Conservation (phyloP, 768 basidiomycete genomes). For the Podaxis pistillaris region DNA sequence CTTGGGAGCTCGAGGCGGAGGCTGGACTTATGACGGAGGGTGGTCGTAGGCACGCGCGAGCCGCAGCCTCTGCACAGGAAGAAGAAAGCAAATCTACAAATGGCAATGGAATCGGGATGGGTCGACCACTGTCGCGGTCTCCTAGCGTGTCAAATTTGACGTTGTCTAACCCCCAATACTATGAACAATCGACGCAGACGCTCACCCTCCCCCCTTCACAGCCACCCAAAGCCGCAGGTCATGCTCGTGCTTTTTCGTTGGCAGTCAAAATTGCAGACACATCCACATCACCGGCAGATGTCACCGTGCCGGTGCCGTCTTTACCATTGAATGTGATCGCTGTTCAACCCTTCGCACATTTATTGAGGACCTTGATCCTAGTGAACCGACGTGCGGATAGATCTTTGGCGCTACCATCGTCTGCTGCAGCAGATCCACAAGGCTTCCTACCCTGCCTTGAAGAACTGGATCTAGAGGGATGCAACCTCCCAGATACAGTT, state of each 20-base stretch:
- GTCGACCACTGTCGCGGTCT: constrained; percentile 18
- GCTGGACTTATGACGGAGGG: constrained; percentile 75
- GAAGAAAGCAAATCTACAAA: constrained; percentile 4
- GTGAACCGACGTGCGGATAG: constrained; percentile 66
- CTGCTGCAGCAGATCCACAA: constrained; percentile 26
- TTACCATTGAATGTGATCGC: constrained; percentile 66
- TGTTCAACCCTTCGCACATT: constrained; percentile 56
- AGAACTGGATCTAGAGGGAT: constrained; percentile 74
- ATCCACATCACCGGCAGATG: constrained; percentile 31
- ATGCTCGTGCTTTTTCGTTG: constrained; percentile 63
- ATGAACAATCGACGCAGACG: constrained; percentile 50
- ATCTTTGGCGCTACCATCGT: constrained; percentile 53
- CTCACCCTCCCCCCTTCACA: constrained; percentile 65
- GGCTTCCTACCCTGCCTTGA: constrained; percentile 64
- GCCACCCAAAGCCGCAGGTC: constrained; percentile 46
- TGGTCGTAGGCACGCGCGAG: constrained; percentile 62
- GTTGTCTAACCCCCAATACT: constrained; percentile 59
- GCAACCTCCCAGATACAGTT: constrained; percentile 63
- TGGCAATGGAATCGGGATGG: constrained; percentile 1
- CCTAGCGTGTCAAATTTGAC: constrained; percentile 25
- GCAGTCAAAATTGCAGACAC: constrained; percentile 29
- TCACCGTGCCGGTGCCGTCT: constrained; percentile 63
- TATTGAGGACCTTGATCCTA: constrained; percentile 57
- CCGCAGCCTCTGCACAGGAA: constrained; percentile 38
- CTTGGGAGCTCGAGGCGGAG: constrained; percentile 82